Conservation (phyloP, 257 asterid species). For the Salvia hispanica region DNA sequence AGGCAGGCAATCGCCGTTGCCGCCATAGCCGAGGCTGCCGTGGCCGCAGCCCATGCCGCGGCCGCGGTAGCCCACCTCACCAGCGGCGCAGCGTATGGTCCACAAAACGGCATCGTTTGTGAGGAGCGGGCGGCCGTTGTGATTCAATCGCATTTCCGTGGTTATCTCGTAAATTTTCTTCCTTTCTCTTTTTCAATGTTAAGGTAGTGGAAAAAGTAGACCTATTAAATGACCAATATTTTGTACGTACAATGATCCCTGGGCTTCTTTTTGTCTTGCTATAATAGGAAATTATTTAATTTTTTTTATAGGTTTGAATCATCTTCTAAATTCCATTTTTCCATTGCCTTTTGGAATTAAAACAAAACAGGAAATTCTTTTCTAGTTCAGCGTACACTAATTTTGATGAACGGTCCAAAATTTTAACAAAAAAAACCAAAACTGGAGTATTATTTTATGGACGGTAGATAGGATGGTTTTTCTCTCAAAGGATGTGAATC, state of each 20-base stretch:
- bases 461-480: neutral
- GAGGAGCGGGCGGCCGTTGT: constrained; percentile 51
- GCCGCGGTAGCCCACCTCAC: constrained; percentile 61
- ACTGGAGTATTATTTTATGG: too few species aligned
- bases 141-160: constrained; percentile 59
- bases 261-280: too few species aligned
- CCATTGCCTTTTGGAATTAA: neutral
- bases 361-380: neutral
- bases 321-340: neutral
- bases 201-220: too few species aligned
- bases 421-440: too few species aligned
- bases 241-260: too few species aligned
- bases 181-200: neutral
- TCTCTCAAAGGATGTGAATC: too few species aligned
- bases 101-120: constrained; percentile 2
- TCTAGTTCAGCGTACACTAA: neutral
- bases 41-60: too few species aligned
- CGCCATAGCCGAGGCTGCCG: constrained; percentile 68
- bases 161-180: constrained; percentile 40
- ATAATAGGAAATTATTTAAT: too few species aligned
- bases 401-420: too few species aligned
- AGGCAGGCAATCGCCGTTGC: constrained; percentile 62
- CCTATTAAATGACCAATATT: too few species aligned
- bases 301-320: too few species aligned
- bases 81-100: constrained; percentile 21